Conservation (phyloP, 176 grass and related monocot species). For the Saccharum officinarum region DNA sequence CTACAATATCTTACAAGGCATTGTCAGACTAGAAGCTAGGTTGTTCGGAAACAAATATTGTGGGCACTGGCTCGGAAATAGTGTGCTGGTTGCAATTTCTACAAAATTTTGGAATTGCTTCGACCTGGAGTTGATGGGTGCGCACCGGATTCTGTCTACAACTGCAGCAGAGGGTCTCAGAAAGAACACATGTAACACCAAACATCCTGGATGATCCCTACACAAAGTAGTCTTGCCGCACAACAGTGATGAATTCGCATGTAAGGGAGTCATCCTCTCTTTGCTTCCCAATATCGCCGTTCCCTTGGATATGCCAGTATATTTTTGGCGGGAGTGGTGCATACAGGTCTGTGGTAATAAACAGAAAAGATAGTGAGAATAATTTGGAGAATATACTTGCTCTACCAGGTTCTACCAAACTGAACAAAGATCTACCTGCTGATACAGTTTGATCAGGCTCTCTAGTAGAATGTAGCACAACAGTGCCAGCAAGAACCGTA, state of each 20-base stretch:
- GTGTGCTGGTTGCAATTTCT: constrained; percentile 1
- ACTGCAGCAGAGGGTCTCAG: not conserved
- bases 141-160: not conserved
- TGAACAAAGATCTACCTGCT: constrained; percentile 54
- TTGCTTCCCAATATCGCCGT: constrained; percentile 59
- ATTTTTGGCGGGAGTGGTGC: constrained; percentile 75
- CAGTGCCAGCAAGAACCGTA: constrained; percentile 85
- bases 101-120: constrained; percentile 33
- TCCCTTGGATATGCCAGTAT: constrained; percentile 97
- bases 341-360: constrained; percentile 69
- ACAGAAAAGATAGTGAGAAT: not conserved
- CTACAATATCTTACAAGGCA: constrained; percentile 16
- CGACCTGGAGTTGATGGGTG: constrained; percentile 10
- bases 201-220: constrained; percentile 30
- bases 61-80: not conserved
- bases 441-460: constrained; percentile 68
- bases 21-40: not conserved
- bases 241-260: constrained; percentile 63
- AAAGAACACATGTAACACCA: constrained; percentile 1
- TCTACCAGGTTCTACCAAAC: not conserved
- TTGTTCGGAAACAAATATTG: not conserved
- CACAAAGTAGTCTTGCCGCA: constrained; percentile 87
- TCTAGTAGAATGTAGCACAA: constrained; percentile 86
- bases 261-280: constrained; percentile 73
- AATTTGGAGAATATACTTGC: constrained; percentile 1